These are phyloP conservation scores for Cardamine chenopodiifolia DNA, from an alignment of 345 rosid species.

Conservation along the genomic window DNA sequence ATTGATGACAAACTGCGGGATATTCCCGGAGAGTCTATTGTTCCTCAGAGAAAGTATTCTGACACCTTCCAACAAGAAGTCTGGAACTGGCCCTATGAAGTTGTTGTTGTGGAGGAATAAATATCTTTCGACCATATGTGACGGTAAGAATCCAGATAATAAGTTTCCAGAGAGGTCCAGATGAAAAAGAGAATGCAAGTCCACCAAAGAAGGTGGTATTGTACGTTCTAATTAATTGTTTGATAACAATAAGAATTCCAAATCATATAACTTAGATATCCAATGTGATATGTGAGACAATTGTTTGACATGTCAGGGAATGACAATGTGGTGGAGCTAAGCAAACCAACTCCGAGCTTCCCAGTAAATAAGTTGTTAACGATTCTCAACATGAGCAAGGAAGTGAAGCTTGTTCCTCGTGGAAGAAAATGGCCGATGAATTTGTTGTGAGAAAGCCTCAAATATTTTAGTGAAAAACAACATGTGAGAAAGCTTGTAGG, in stretches of 20 bases:
- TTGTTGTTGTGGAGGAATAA: background rate
- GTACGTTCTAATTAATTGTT: constrained; percentile 2
- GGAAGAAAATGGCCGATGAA: background rate
- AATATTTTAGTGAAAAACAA: background rate
- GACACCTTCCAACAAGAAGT: background rate
- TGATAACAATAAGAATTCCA: background rate
- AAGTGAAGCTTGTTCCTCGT: background rate
- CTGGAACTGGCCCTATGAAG: background rate
- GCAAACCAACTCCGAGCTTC: constrained; percentile 26
- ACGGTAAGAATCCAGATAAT: background rate
- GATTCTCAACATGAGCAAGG: background rate
- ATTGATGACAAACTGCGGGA: background rate
- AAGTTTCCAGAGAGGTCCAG: background rate
- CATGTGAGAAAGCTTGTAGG: constrained; percentile 10
- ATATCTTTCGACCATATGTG: accelerated
- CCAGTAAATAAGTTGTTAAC: constrained; percentile 22
- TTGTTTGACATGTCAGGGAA: constrained; percentile 11
- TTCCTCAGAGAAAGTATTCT: background rate
- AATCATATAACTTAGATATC: background rate
- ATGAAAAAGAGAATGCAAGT: background rate
- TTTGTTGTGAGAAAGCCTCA: constrained; percentile 21
- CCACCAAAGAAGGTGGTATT: background rate
- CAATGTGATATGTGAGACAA: constrained; percentile 6
- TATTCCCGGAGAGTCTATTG: constrained; percentile 1
- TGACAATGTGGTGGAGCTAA: background rate